Conservation (phyloP, 2,329 filamentous ascomycete species). For the Parastagonospora avenae region DNA sequence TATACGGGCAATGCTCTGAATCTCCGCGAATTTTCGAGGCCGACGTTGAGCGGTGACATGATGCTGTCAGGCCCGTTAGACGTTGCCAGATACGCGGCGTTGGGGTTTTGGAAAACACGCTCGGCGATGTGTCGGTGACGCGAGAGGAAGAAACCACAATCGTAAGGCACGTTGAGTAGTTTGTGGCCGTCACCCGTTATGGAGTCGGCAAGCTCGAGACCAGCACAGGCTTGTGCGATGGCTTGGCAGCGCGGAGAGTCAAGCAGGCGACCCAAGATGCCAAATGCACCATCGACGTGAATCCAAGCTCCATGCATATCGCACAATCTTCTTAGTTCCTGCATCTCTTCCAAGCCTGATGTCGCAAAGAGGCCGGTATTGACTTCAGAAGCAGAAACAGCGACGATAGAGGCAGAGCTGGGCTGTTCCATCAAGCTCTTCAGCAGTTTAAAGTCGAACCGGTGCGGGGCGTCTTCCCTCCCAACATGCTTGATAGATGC, state of each 20-base stretch:
- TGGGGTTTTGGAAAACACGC: slow-evolving; percentile 77
- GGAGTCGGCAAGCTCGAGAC: slow-evolving; percentile 82
- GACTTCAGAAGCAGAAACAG: slow-evolving; percentile 84
- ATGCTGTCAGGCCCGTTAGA: slow-evolving; percentile 54
- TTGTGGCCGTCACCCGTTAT: slow-evolving; percentile 90
- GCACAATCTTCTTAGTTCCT: slow-evolving; percentile 69
- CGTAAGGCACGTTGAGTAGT: slow-evolving; percentile 92
- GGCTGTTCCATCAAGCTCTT: slow-evolving; percentile 62
- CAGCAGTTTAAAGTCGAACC: slow-evolving; percentile 69
- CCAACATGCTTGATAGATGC: slow-evolving; percentile 67
- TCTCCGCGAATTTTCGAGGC: slow-evolving; percentile 87
- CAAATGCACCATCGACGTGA: slow-evolving; percentile 90
- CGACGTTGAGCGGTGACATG: slow-evolving; percentile 83
- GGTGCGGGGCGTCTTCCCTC: slow-evolving; percentile 64
- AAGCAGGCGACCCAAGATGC: slow-evolving; percentile 76
- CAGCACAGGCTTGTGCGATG: slow-evolving; percentile 60
- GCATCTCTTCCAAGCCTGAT: slow-evolving; percentile 61
- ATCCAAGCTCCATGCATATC: slow-evolving; percentile 80
- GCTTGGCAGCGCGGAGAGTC: slow-evolving; percentile 61
- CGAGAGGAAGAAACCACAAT: slow-evolving; percentile 88
- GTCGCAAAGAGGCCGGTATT: slow-evolving; percentile 85
- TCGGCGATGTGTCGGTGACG: slow-evolving; percentile 64
- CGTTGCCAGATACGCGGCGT: slow-evolving; percentile 76
- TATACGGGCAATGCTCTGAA: slow-evolving; percentile 93
- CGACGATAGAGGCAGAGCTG: slow-evolving; percentile 73